Evolutionary conservation across 2,329 filamentous ascomycete genomes (phyloP), one percentile per base, ranked within the genome.

Genomic region (Trichoderma brevicompactum): DNA sequence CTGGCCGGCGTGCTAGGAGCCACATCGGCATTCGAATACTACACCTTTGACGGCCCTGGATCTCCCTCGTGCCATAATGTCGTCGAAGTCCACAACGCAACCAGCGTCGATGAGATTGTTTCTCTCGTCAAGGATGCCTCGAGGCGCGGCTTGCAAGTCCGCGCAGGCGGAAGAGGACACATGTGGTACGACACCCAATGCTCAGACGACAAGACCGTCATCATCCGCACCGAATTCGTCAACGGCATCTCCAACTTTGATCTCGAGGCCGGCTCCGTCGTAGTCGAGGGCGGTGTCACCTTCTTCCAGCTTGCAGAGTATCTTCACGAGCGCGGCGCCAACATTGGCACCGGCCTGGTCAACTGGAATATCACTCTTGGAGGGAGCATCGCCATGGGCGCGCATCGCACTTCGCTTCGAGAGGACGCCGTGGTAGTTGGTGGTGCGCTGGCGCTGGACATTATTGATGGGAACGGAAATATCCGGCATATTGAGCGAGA

Each of bases 121-220:
- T 67, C 70, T 4, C 69, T 82, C 36, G 80, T 84, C 54, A 77
- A 78, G 56, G 70, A 76, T 32, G 79, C 81, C 13, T 73, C 76
- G 28, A 72, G 73, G 7, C 72, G 74, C 8, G 76, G 77, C 34
- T 77, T 77, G 12, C 78, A 78, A 3, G 76, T 84, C 32, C 78
- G 82, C 52, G 81, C 81, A 10, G 80, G 77, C 3, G 82, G 80
- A 2, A 83, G 83, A 69, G 82, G 80, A 2, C 82, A 83, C 70
- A 82, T 82, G 77, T 82, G 82, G 81, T 84, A 83, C 70, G 81
- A 84, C 69, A 84, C 82, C 38, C 82, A 83, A 77, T 84, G 82
- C 73, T 79, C 79, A 49, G 81, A 83, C 71, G 75, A 81, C 65
- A 70, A 73, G 50, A 84, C 82, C 2, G 73, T 83, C 69, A 80